These are phyloP conservation scores for Puccinia brachypodii DNA, from an alignment of 1,284 basidiomycete species.

Conservation along the genomic window DNA sequence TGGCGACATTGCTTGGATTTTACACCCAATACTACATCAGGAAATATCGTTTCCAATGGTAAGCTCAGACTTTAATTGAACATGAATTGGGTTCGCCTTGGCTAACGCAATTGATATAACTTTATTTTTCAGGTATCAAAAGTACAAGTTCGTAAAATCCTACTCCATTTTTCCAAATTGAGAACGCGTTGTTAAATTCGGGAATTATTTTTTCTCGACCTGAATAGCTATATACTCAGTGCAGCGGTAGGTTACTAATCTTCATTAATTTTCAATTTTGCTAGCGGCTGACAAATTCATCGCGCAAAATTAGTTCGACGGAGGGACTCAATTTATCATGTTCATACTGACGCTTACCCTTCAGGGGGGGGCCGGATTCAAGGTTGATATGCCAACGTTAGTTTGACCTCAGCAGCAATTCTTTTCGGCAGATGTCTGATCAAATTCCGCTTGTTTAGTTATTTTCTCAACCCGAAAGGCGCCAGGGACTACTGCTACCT, in stretches of 20 bases:
- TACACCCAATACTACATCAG: slow-evolving; percentile 38
- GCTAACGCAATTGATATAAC: neutral
- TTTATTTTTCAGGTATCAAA: slow-evolving; percentile 25
- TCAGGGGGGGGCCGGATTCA: slow-evolving; percentile 40
- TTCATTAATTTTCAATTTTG: neutral
- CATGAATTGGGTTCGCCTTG: neutral
- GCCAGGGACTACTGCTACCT: slow-evolving; percentile 40
- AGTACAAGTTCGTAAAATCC: slow-evolving; percentile 30
- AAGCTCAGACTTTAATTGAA: neutral
- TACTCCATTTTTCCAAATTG: neutral
- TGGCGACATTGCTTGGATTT: slow-evolving; percentile 10
- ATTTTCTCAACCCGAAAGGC: slow-evolving; percentile 41
- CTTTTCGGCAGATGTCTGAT: neutral
- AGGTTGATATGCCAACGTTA: slow-evolving; percentile 34
- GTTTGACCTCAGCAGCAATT: neutral
- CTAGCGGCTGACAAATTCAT: neutral
- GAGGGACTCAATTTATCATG: slow-evolving; percentile 32
- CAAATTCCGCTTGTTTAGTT: neutral
- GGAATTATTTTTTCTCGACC: neutral
- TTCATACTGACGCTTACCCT: slow-evolving; percentile 21
- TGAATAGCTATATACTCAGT: slow-evolving; percentile 38
- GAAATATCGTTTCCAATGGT: slow-evolving; percentile 39
- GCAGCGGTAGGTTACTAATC: slow-evolving; percentile 32
- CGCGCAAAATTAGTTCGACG: slow-evolving; percentile 22
- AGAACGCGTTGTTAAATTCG: neutral